Percentiles rank a stretch among this genome's conserved stretches.
These are phyloP conservation scores for Tritrichomonas musculus DNA, from an alignment of 208 protist species.

Conservation along the genomic window DNA sequence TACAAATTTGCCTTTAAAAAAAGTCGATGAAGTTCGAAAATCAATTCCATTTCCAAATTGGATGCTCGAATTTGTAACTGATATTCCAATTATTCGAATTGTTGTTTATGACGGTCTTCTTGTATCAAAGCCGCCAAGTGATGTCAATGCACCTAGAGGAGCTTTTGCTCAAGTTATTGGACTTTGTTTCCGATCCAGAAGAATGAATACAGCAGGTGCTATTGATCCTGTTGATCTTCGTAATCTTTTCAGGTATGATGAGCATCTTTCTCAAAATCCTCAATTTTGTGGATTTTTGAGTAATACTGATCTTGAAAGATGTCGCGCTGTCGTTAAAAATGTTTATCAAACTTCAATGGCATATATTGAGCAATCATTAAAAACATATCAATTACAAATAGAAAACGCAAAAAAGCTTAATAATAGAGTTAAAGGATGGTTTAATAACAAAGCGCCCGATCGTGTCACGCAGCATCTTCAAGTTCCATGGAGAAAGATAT, in stretches of 20 bases:
- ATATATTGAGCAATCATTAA: neutral
- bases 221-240: neutral
- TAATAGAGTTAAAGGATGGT: neutral
- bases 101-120: neutral
- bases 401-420: neutral
- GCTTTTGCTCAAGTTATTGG: neutral
- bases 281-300: neutral
- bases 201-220: neutral
- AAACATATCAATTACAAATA: neutral
- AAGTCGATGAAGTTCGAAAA: neutral
- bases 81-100: neutral
- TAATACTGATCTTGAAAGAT: neutral
- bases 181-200: neutral
- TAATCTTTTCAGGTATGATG: slow-evolving; percentile 8
- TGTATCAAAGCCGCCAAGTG: neutral
- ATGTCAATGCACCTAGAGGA: neutral
- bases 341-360: neutral
- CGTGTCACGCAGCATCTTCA: neutral
- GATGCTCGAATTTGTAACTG: neutral
- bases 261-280: neutral
- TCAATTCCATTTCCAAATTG: neutral
- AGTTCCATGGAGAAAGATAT: neutral
- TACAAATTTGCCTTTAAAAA: neutral
- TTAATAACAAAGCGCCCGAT: neutral
- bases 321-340: neutral